Evolutionary conservation across 2,329 filamentous ascomycete genomes (phyloP).

Genomic region (Periconia macrospinosa): DNA sequence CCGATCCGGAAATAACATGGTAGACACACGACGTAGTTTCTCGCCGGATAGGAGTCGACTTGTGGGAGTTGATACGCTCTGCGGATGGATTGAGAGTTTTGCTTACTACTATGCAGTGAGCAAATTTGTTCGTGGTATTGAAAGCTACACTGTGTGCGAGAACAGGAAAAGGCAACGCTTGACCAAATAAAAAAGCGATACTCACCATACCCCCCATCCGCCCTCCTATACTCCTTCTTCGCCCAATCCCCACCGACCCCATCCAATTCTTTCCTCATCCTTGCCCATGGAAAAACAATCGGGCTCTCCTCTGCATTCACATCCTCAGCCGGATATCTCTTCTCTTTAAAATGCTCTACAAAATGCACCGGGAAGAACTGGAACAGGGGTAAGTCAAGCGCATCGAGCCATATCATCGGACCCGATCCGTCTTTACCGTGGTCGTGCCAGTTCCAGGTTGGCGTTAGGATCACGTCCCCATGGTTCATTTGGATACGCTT

Average conservation of each 20-base stretch:
- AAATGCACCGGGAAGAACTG: constrained; percentile 57
- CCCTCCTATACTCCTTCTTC: neutral
- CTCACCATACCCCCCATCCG: constrained; percentile 5
- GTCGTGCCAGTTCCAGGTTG: constrained; percentile 60
- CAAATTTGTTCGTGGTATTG: neutral
- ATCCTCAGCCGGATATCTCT: constrained; percentile 54
- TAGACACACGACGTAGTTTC: constrained; percentile 59
- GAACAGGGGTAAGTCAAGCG: constrained; percentile 58
- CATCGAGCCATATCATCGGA: constrained; percentile 62
- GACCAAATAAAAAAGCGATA: neutral
- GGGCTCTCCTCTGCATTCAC: constrained; percentile 46
- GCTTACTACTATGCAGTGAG: constrained; percentile 46
- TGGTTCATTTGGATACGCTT: constrained; percentile 54
- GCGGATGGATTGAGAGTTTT: constrained; percentile 53
- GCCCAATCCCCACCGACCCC: constrained; percentile 3
- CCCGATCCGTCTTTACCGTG: constrained; percentile 60
- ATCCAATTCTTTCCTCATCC: constrained; percentile 51
- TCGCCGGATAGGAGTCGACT: constrained; percentile 41
- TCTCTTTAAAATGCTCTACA: constrained; percentile 53
- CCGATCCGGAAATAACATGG: constrained; percentile 55
- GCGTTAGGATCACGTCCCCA: constrained; percentile 61
- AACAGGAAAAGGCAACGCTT: neutral
- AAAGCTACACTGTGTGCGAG: too few species aligned
- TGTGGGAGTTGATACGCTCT: constrained; percentile 46
- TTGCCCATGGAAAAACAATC: constrained; percentile 54